Base-by-base conservation (phyloP, 75 land plant species). In the Cunninghamia lanceolata region DNA sequence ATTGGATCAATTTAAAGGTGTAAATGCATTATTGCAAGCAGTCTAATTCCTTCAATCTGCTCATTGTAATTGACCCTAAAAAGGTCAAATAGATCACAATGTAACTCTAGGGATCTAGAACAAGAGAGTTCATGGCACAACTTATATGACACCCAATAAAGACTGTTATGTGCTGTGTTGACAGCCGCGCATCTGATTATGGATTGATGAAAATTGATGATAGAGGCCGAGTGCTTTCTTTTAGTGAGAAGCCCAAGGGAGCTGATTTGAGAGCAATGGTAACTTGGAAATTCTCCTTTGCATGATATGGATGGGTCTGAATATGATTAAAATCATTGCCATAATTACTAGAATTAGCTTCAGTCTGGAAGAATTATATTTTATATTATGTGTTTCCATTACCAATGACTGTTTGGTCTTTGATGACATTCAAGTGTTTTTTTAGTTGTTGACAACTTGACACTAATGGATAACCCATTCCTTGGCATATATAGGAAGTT, bases 181-280 rank as follows among this genome's bases (percentile, higher is more conserved):
- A 86, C 93, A 97, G 99, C 90, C 98, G 99, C 43, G 98, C 96
- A 87, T 97, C 99, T 40, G 99, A 97, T 85, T 97, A 89, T 91
- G 99, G 99, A 83, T 85, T 97, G 86, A 91, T 97, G 96, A 97
- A 96, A 81, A 94, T 94, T 40, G 94, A 97, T 86, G 89, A 88
- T 54, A 87, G 83, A 83, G 98, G 98, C 14, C 89, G 91, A 71
- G 88, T 97, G 42, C 75, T 88, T 68, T 92, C 93, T 75, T 97
- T 96, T 82, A 83, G 84, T 50, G 98, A 97, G 85, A 97, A 97
- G 87, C 99, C 99, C 66, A 96, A 85, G 89, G 99, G 96, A 40
- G 90, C 76, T n/a, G 91, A 92, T 66, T 81, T 95, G 83, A 94
- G 89, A 89, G 86, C 90, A 45, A 97, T 97, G 97, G 99, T 96